Evolutionary conservation across 139 green algal species (phyloP), one percentile per base, ranked within the genome.

Genomic region (Closterium sp.): DNA sequence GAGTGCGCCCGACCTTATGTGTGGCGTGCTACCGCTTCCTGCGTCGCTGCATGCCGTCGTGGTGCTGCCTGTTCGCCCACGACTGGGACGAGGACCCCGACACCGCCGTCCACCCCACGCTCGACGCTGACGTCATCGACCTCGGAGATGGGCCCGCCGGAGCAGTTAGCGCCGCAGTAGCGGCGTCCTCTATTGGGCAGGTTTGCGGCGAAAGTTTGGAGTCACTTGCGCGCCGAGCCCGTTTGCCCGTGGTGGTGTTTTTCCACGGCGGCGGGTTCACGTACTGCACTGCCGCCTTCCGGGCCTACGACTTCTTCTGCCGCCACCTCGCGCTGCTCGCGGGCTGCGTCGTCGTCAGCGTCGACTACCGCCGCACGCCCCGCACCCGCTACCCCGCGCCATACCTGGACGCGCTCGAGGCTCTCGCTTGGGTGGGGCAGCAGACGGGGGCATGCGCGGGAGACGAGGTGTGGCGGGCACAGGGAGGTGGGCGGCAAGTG

Each of bases 221-320:
- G 38, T 10, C 38, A 66, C 4, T 66, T 66, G 38, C 38, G 38
- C 38, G 1, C 38, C 1, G 38, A 66, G 5, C 38, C 38, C 38
- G 38, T 66, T 66, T 66, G 34, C 89, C 89, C 1, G 28, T 91
- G 84, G 38, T 66, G 28, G 21, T 91, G 25, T 91, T 83, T 25
- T 91, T 91, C 89, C 89, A 91, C 10, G 89, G 89, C 21, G 89
- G 89, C 21, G 89, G 89, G 2, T 91, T 91, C 28, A 36, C 31
- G 34, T 88, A 38, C 89, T 25, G 33, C 2, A 64, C 32, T 31
- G 34, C 34, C 28, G 38, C 31, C 76, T 55, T 55, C 21, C 34
- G 66, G 28, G 28, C 32, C 16, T 92, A 89, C 83, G 83, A 88
- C 32, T 33, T 28, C 55, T 81, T 89, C 10, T 92, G 89, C 86